Percentiles rank a stretch among this genome's conserved stretches.
phyloP scores from a whole-genome alignment of 2,329 filamentous ascomycete species.

The Onygenales sp. region DNA sequence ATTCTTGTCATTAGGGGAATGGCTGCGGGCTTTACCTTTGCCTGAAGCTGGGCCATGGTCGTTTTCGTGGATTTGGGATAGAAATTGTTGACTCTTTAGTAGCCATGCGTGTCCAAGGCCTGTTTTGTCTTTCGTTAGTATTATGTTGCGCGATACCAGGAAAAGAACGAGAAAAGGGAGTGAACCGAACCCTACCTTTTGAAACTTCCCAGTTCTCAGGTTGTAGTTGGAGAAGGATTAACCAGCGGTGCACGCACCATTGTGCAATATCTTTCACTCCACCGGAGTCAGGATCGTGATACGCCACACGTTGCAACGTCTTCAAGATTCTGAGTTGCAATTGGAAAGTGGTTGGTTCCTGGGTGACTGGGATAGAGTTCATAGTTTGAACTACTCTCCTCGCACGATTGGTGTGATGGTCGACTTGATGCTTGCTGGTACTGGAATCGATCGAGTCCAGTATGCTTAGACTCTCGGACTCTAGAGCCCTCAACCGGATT shows the following conservation, averaged over 20 bases:
- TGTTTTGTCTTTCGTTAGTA: conserved; percentile 10
- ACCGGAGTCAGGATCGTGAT: conserved; percentile 39
- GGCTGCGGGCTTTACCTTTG: conserved; percentile 17
- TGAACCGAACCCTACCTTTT: conserved; percentile 24
- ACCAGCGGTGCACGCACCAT: conserved; percentile 42
- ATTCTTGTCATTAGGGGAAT: conserved; percentile 22
- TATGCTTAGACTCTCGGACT: background rate
- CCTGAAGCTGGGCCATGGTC: conserved; percentile 16
- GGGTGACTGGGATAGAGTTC: conserved; percentile 30
- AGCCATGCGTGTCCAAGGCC: conserved; percentile 45
- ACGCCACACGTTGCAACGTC: conserved; percentile 42
- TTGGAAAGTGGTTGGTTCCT: conserved; percentile 21
- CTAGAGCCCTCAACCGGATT: background rate
- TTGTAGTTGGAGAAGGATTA: conserved; percentile 36
- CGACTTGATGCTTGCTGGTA: background rate
- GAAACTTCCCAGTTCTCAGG: conserved; percentile 36
- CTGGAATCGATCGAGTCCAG: background rate
- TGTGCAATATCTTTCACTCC: conserved; percentile 37
- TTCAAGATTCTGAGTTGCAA: conserved; percentile 35
- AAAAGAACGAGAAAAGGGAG: too few species aligned
- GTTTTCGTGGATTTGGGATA: conserved; percentile 36
- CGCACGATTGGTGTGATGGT: conserved; percentile 21
- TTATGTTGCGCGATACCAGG: too few species aligned
- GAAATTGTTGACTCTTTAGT: conserved; percentile 39
- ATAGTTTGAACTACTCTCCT: conserved; percentile 30